Conservation (phyloP, 768 basidiomycete species). For the Tephrocybe rancida region DNA sequence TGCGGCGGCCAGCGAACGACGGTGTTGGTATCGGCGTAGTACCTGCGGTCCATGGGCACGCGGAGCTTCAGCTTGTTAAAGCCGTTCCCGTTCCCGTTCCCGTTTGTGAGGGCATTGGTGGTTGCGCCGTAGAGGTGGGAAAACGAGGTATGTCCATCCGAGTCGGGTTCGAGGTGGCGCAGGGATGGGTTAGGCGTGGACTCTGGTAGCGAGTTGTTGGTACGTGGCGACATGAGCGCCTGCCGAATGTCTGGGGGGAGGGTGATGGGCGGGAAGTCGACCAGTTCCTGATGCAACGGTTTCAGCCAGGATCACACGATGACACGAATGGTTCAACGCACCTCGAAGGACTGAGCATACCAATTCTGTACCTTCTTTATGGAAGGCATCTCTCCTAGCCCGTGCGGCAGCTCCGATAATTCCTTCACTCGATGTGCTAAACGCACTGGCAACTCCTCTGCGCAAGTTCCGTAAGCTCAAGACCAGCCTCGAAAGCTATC, state of each 20-base stretch:
- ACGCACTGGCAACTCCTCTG: constrained; percentile 93
- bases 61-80: constrained; percentile 67
- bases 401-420: constrained; percentile 91
- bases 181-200: constrained; percentile 82
- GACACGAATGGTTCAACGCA: constrained; percentile 35
- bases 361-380: constrained; percentile 96
- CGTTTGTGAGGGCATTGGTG: not conserved
- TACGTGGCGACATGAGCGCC: constrained; percentile 54
- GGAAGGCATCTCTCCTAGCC: constrained; percentile 86
- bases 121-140: constrained; percentile 3
- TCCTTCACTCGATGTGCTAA: constrained; percentile 96
- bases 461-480: not conserved
- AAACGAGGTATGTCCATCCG: constrained; percentile 1
- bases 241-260: constrained; percentile 70
- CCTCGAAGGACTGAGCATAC: constrained; percentile 99
- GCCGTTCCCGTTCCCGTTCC: constrained; percentile 28
- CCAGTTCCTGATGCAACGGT: constrained; percentile 69
- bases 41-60: constrained; percentile 83
- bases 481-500: not conserved
- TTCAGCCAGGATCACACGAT: not conserved
- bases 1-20: constrained; percentile 87
- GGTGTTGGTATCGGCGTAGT: constrained; percentile 77
- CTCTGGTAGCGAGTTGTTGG: constrained; percentile 60
- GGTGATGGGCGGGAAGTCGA: constrained; percentile 79
- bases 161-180: constrained; percentile 39